Evolutionary conservation across 2,329 filamentous ascomycete genomes (phyloP).

Genomic region (Aspergillus sp.): DNA sequence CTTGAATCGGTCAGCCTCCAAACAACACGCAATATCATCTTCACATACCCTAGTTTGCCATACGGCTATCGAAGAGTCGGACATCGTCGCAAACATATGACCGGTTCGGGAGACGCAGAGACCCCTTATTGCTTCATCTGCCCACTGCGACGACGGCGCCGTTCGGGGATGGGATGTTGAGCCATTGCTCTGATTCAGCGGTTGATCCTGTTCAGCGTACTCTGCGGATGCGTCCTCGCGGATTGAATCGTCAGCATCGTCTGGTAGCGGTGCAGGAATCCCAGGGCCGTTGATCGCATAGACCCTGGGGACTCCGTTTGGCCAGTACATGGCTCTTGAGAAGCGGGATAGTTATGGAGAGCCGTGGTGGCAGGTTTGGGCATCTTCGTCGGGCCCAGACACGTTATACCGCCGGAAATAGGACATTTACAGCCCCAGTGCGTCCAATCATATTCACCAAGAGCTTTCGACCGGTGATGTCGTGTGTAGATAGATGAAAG

Average conservation of each 20-base stretch:
- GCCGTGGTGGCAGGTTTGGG: conserved; percentile 36
- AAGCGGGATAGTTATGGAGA: conserved; percentile 27
- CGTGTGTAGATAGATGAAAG: conserved; percentile 5
- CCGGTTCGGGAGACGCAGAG: conserved; percentile 76
- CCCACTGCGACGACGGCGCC: conserved; percentile 36
- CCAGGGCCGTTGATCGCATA: conserved; percentile 49
- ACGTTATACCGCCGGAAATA: conserved; percentile 24
- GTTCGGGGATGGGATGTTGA: conserved; percentile 26
- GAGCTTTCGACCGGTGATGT: conserved; percentile 8
- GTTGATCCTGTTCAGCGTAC: conserved; percentile 25
- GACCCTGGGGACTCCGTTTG: conserved; percentile 50
- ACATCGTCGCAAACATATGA: conserved; percentile 84
- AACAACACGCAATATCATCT: conserved; percentile 19
- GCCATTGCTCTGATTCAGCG: conserved; percentile 25
- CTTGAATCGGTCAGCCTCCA: conserved; percentile 48
- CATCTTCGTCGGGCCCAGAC: conserved; percentile 32
- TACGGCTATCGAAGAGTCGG: conserved; percentile 78
- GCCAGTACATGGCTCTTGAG: conserved; percentile 49
- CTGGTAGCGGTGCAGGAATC: conserved; percentile 30
- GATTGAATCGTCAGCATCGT: conserved; percentile 24
- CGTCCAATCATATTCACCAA: conserved; percentile 23
- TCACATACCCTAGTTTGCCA: conserved; percentile 87
- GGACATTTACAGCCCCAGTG: conserved; percentile 20
- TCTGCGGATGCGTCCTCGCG: conserved; percentile 18
- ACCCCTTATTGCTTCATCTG: conserved; percentile 68